These are phyloP conservation scores for Aureobasidium pullulans DNA, from an alignment of 2,329 filamentous ascomycete species.

Conservation along the genomic window DNA sequence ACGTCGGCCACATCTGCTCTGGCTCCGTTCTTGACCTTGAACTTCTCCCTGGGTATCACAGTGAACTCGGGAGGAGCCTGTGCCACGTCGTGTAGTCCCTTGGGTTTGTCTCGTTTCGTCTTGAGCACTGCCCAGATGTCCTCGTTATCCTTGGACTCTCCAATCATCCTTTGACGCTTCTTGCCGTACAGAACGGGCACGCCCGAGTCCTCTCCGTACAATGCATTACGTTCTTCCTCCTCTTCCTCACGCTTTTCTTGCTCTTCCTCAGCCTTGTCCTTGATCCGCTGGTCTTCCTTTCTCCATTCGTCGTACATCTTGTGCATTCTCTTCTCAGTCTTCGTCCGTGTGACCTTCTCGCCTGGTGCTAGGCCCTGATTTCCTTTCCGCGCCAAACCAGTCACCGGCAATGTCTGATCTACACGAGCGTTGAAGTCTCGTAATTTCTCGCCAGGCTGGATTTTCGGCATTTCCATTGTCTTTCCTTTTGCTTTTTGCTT, in stretches of 20 bases:
- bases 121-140: conserved; percentile 75
- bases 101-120: conserved; percentile 52
- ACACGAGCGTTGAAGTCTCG: conserved; percentile 77
- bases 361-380: conserved; percentile 58
- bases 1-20: conserved; percentile 61
- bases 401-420: conserved; percentile 72
- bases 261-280: conserved; percentile 66
- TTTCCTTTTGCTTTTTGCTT: conserved; percentile 15
- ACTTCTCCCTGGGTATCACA: conserved; percentile 54
- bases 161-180: conserved; percentile 37
- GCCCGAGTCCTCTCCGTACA: conserved; percentile 58
- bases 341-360: conserved; percentile 62
- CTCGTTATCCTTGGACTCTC: conserved; percentile 47
- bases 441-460: conserved; percentile 75
- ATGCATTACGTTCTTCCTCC: conserved; percentile 55
- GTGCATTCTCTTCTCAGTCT: conserved; percentile 73
- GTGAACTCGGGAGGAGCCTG: conserved; percentile 69
- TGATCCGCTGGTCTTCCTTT: conserved; percentile 72
- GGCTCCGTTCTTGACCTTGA: conserved; percentile 58
- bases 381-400: conserved; percentile 54
- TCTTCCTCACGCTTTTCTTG: conserved; percentile 56
- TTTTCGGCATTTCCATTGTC: conserved; percentile 50
- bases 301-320: conserved; percentile 55
- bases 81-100: conserved; percentile 51
- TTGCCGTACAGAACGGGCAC: conserved; percentile 46